Evolutionary conservation across 2,329 filamentous ascomycete species (phyloP), one percentile per base, ranked within the genome.

Genomic region (Fusarium sp.): DNA sequence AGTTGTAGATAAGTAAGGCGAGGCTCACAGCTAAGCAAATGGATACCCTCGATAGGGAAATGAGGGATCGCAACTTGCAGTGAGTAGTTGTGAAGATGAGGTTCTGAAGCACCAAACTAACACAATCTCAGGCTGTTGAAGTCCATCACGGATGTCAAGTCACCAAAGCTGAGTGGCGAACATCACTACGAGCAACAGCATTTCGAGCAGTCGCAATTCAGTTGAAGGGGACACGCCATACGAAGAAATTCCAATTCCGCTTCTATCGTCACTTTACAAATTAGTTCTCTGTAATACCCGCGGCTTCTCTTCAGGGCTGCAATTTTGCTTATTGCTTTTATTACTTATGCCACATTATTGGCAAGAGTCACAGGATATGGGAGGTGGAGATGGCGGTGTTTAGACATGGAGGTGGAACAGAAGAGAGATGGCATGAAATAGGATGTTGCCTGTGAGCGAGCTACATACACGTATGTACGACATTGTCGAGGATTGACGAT

Each of bases 21-120:
- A 80, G 80, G 39, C 63, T 82, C 48, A 82, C 81, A 62, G 80
- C 82, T 38, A 84, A 84, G 74, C 84, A 85, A 70, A 80, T 88
- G 56, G 82, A 85, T 69, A 79, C 83, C 66, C 83, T 88, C 71
- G 85, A 88, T 76, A 82, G 84, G 63, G 85, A 88, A 72, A 85
- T 88, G 82, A 83, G 82, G 76, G 83, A 86, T 64, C 83, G 84
- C 54, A 88, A 88, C 74, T 77, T 85, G 71, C 82, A 81, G 80
- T 82, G 57, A 75, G 79, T 67, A 77, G 76, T 79, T 69, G 54
- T 3, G 16, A 13, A n/a, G 55, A 13, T n/a, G 8, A 5, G 15
- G 8, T 31, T 8, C 11, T n/a, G 8, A 13, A 6, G 10, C 23
- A 8, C 26, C 11, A 11, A n/a, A 10, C 65, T 74, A 54, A 75